Base-by-base conservation (phyloP, 2,329 filamentous ascomycete genomes). In the Thielaviopsis populi region DNA sequence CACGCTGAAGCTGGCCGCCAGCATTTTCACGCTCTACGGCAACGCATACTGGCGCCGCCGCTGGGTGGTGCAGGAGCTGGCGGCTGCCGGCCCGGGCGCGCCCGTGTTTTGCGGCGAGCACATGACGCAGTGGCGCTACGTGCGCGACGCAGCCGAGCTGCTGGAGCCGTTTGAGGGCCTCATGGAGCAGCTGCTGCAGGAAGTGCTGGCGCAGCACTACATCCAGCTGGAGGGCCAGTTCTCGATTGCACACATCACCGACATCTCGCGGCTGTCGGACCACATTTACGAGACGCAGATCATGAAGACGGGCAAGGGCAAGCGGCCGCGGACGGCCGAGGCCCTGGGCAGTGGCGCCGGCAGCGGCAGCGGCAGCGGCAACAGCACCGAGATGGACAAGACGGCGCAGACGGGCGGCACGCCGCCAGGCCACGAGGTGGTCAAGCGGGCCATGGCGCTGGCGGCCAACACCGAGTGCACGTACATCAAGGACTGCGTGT, bases 101-200 rank as follows among this genome's bases (percentile, higher is more conserved):
- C 56, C 61, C 4, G 61, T 66, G 10, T 61, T 66, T 10, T 66
- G 64, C 19, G 64, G 64, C 24, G 56, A 63, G 19, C 64, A 66
- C 10, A 56, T 66, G 61, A 66, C 64, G 6, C 64, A 66, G 53
- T 66, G 64, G 64, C 61, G 64, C 17, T 54, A 66, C 30, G 59
- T 66, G 40, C 64, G 64, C 13, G 64, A 66, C 37, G 61, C 64
- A 5, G 61, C 64, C 6, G 64, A 66, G 48, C 64, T 66, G 24
- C 10, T 66, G 17, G 61, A 40, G 22, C 61, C 61, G 42, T 66
- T 63, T 22, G 64, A 66, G 46, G 46, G 37, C 8, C 54, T 63
- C 46, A 48, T 66, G 22, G 43, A 46, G n/a, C 61, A 66, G 33
- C 40, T 66, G 30, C 50, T 66, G 17, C 61, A 66, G 40, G 42